phyloP scores from a whole-genome alignment of 257 asterid genomes.

The Phtheirospermum japonicum region DNA sequence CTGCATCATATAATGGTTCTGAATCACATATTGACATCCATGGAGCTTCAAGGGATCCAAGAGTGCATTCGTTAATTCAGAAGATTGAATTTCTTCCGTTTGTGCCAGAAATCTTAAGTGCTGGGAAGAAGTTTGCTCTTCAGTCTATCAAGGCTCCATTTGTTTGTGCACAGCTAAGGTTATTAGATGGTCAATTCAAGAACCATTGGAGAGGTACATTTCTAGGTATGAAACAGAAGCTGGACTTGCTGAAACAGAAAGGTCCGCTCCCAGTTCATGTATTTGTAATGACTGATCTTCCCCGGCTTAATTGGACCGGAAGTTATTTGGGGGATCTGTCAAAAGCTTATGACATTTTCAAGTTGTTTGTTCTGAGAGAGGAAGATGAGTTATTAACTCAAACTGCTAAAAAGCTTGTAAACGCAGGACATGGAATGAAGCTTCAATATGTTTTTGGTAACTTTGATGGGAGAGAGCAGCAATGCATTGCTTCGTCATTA shows the following conservation, averaged over 20 bases:
- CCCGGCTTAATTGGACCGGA: constrained; percentile 64
- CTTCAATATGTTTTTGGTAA: constrained; percentile 33
- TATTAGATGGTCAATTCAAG: constrained; percentile 94
- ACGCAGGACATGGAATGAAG: constrained; percentile 31
- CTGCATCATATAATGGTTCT: constrained; percentile 75
- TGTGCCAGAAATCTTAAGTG: constrained; percentile 57
- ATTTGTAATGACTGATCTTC: constrained; percentile 94
- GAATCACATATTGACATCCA: constrained; percentile 86
- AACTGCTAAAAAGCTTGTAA: constrained; percentile 53
- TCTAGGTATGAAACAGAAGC: constrained; percentile 48
- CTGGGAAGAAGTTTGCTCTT: constrained; percentile 71
- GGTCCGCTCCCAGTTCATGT: constrained; percentile 63
- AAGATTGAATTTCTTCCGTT: constrained; percentile 73
- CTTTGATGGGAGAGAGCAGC: constrained; percentile 29
- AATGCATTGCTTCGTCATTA: constrained; percentile 41
- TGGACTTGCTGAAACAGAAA: constrained; percentile 53
- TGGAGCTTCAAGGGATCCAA: constrained; percentile 51
- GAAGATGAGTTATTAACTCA: constrained; percentile 49
- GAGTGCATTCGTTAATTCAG: constrained; percentile 53
- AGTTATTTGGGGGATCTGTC: constrained; percentile 65
- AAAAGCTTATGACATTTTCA: constrained; percentile 48
- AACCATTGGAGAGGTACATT: constrained; percentile 70
- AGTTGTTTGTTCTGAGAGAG: constrained; percentile 52
- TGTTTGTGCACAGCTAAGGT: constrained; percentile 84
- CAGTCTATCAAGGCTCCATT: constrained; percentile 59